Base-by-base conservation (phyloP, 2,329 filamentous ascomycete species). In the Xylariaceae sp. region DNA sequence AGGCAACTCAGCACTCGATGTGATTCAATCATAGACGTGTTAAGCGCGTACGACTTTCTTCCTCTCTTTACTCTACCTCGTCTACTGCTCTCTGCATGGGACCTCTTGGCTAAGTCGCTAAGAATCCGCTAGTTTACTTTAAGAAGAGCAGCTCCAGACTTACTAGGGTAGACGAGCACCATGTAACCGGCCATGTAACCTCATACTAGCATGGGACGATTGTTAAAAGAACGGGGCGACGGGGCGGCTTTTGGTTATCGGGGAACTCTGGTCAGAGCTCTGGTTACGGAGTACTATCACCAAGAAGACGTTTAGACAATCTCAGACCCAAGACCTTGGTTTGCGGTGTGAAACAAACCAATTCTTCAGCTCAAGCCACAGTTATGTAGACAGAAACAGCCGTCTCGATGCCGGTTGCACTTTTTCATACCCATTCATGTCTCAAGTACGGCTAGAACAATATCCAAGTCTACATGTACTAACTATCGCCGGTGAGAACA, bases 121-220 rank as follows among this genome's bases (percentile, higher is more conserved):
- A 21, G 8, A 13, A n/a, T n/a, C n/a, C n/a, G n/a, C 21, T 24
- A 40, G 35, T 36, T n/a, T 24, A 6, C 15, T 46, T 50, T 40
- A 13, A 29, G 45, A 45, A 40, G 20, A 7, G 20, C n/a, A 41
- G 7, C 11, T 27, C 41, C 39, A 2, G 4, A 29, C 8, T 4
- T 23, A 18, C 39, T 13, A 29, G 47, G 47, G 16, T 46, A 32
- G n/a, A 35, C 36, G 29, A 24, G n/a, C 13, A 29, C 21, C 18
- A 51, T 55, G 47, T 26, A 55, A 51, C 53, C 41, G 8, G 23
- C 21, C 18, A 51, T 55, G 47, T 26, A 55, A 51, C 53, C 41
- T 42, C 26, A 16, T 30, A 47, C 30, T 24, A 46, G 42, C 46
- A 26, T 27, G 39, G 23, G 30, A 15, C 24, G 18, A 33, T 8